phyloP scores from a whole-genome alignment of 306 rosid genomes.

The Morella rubra region DNA sequence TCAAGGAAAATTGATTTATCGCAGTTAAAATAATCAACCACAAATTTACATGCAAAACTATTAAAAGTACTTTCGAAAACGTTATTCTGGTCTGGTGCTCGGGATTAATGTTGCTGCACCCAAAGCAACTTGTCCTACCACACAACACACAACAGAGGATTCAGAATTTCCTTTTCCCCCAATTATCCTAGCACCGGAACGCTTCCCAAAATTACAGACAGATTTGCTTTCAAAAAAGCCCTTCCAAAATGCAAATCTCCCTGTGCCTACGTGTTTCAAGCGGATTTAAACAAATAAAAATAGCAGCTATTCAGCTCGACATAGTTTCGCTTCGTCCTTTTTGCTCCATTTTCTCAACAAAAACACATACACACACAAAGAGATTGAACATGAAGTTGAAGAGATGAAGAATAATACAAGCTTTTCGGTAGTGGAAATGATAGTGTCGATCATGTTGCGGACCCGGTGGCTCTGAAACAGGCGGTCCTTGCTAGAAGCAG shows the following conservation, averaged over 20 bases:
- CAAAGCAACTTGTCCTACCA: neutral
- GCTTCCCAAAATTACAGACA: neutral
- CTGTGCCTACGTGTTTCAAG: neutral
- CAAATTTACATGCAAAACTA: neutral
- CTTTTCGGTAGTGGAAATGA: constrained; percentile 59
- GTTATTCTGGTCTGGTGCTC: neutral
- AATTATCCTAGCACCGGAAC: neutral
- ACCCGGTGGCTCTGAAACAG: constrained; percentile 90
- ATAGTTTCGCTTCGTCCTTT: neutral
- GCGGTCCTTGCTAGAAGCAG: constrained; percentile 61
- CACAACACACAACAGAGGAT: neutral
- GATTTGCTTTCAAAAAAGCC: neutral
- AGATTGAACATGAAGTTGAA: neutral
- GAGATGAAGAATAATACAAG: constrained; percentile 39
- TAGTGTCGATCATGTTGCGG: constrained; percentile 73
- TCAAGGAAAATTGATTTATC: too few species aligned
- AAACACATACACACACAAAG: neutral
- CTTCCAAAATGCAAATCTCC: neutral
- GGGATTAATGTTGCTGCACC: neutral
- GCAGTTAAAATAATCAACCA: neutral
- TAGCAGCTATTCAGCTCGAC: neutral
- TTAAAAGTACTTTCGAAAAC: neutral
- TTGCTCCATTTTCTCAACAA: neutral
- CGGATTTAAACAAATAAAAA: neutral
- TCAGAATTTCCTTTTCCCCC: neutral